Conservation (phyloP, 176 grass and related monocot species). For the Phyllostachys edulis region DNA sequence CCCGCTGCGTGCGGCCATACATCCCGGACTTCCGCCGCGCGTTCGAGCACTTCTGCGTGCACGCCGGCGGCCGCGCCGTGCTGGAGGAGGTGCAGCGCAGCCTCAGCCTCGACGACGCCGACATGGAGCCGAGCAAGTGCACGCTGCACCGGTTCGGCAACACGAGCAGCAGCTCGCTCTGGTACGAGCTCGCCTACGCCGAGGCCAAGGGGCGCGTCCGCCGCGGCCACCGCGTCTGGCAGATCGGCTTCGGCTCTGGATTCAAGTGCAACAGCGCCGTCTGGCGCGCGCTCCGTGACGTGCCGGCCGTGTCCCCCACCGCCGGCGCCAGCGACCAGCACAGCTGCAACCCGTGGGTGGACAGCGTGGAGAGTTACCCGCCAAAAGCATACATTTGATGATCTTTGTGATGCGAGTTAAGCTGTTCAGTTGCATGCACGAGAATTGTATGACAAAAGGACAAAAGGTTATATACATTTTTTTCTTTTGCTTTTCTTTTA, state of each 20-base stretch:
- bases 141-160: constrained; percentile 97
- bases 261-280: constrained; percentile 93
- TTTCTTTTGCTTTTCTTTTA: neutral
- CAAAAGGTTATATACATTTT: neutral
- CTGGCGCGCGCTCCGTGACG: constrained; percentile 58
- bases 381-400: too few relatives aligned
- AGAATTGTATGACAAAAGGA: constrained; percentile 21
- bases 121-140: too few relatives aligned
- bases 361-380: constrained; percentile 55
- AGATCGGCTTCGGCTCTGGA: constrained; percentile 76
- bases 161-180: constrained; percentile 90
- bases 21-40: constrained; percentile 73
- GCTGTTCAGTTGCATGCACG: neutral
- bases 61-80: constrained; percentile 70
- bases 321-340: neutral
- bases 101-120: constrained; percentile 41
- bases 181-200: constrained; percentile 88
- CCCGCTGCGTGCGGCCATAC: too few relatives aligned
- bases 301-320: constrained; percentile 34
- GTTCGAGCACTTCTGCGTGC: constrained; percentile 86
- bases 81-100: constrained; percentile 73
- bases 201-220: constrained; percentile 86
- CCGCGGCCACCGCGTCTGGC: too few relatives aligned
- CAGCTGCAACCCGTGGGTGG: constrained; percentile 64
- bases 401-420: neutral